Base-by-base conservation (phyloP, 306 rosid genomes). In the Quercus engelmannii region DNA sequence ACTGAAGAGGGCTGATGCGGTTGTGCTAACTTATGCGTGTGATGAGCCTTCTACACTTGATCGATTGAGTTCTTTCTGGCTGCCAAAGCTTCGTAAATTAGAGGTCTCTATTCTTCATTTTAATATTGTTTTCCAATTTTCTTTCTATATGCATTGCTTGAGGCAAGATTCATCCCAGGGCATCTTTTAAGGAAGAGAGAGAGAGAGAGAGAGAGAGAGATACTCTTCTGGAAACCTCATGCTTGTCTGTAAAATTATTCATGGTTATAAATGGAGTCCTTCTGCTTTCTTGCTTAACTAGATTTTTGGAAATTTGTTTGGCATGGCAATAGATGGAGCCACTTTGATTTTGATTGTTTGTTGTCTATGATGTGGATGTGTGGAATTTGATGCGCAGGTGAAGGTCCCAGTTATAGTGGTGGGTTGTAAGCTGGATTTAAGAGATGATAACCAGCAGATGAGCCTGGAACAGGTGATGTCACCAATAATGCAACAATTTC, bases 401-500 rank as follows among this genome's bases (percentile, higher is more conserved):
- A 91, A 83, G 76, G 98, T 93, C 35, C 99, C 99, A 21, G 99
- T 96, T 31, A 93, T 96, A 80, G 98, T 91, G 68, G 99, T 93
- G 19, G 99, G 99, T 28, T 96, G 99, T 81, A 96, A 88, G 87
- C 96, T 96, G 76, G 99, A 96, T 86, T 84, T 93, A 90, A 89
- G 99, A 86, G 98, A 91, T 87, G 99, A 96, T 76, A 88, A 83
- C 82, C 96, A 89, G 83, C 96, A 89, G 76, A 87, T 91, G 84
- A 96, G 96, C 93, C 81, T 96, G 80, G 99, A 96, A 78, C 94
- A 86, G 81, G 98, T 91, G 85, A 96, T 96, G 99, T 91, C 99
- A 30, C 99, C 99, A 56, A 93, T 96, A 82, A 96, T 96, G 99
- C 98, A 96, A 83, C 97, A 96, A 73, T 96, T 96, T 82, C 97